Evolutionary conservation across 1,284 basidiomycete species (phyloP).

Genomic region (Leccinum laetum): DNA sequence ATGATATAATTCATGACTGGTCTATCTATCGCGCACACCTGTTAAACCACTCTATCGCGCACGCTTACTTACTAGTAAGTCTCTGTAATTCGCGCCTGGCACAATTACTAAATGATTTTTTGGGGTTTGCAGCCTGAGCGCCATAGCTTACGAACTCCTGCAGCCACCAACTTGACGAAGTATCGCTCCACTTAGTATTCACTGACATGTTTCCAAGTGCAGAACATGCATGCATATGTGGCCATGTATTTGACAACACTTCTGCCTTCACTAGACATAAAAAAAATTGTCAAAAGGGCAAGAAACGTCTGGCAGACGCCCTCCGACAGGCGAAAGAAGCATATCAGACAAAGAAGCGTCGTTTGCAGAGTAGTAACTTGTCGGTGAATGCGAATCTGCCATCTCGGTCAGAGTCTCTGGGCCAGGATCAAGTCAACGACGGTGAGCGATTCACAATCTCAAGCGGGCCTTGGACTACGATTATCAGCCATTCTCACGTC

Average conservation of each 20-base stretch:
- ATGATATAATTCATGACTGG: too few species aligned
- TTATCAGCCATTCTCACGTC: too few species aligned
- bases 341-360: neutral
- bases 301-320: neutral
- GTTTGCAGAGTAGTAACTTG: neutral
- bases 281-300: neutral
- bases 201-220: neutral
- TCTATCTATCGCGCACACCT: too few species aligned
- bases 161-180: too few species aligned
- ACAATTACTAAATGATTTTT: too few species aligned
- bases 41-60: too few species aligned
- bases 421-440: neutral
- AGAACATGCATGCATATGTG: neutral
- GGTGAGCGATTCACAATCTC: neutral
- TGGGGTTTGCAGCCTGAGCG: too few species aligned
- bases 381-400: neutral
- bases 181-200: too few species aligned
- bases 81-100: too few species aligned
- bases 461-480: too few species aligned
- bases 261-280: neutral
- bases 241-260: neutral
- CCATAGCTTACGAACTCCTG: too few species aligned
- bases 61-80: too few species aligned
- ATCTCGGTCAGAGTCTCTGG: neutral
- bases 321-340: neutral